These are phyloP conservation scores for Erucastrum elatum DNA, from an alignment of 345 rosid genomes.

Conservation along the genomic window DNA sequence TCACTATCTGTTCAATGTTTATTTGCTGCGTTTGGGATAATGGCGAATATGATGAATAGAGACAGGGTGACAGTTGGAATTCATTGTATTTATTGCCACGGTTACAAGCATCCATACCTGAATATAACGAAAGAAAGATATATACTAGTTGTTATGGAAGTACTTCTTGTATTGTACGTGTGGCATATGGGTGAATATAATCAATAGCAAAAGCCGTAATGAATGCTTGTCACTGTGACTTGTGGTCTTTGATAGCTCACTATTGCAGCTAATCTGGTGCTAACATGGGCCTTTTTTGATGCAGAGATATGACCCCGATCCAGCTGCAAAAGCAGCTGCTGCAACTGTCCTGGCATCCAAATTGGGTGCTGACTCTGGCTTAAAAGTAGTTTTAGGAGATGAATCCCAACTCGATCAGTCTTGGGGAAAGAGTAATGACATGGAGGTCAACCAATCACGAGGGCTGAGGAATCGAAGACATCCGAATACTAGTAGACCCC, in stretches of 20 bases:
- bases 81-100: neutral
- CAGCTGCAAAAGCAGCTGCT: constrained; percentile 98
- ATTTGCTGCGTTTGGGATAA: neutral
- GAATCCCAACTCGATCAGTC: constrained; percentile 53
- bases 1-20: neutral
- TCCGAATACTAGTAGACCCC: constrained; percentile 46
- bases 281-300: constrained; percentile 26
- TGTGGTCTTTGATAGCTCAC: neutral
- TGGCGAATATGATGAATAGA: neutral
- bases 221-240: constrained; percentile 11
- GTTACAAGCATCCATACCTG: neutral
- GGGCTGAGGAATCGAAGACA: constrained; percentile 75
- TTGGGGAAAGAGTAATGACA: constrained; percentile 63
- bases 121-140: neutral
- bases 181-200: neutral
- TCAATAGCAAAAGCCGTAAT: neutral
- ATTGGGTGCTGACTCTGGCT: constrained; percentile 90
- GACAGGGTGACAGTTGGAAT: neutral
- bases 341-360: constrained; percentile 95
- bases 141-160: neutral
- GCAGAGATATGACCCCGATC: constrained; percentile 96
- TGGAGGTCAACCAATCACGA: constrained; percentile 58
- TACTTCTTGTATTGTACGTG: neutral
- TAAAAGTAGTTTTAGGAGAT: constrained; percentile 72
- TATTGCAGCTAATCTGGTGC: constrained; percentile 18